Percentiles rank a stretch among this genome's conserved stretches.
These are phyloP conservation scores for Marchantia polymorpha DNA, from an alignment of 225 moss, liverwort and hornwort species.

Conservation along the genomic window DNA sequence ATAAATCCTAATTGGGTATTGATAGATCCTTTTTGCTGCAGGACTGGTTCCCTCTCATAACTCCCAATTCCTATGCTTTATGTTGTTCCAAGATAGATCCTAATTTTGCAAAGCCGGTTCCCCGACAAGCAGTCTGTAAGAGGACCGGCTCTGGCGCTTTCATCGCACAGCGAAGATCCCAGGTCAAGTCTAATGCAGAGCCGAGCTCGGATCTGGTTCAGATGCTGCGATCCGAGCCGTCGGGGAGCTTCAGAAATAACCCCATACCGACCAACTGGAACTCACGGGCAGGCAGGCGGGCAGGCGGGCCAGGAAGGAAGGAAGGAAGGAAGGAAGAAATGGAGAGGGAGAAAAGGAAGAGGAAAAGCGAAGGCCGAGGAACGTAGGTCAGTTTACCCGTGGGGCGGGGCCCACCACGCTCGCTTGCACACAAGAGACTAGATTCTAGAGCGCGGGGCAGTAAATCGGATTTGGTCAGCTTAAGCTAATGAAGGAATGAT, in stretches of 20 bases:
- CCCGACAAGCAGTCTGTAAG: not conserved
- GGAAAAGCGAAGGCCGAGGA: not conserved
- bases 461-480: no score
- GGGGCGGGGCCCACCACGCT: not conserved
- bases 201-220: not conserved
- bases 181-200: not conserved
- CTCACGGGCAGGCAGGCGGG: not conserved
- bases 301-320: not conserved
- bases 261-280: not conserved
- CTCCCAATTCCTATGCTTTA: no score
- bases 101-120: not conserved
- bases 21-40: no score
- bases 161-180: not conserved
- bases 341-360: not conserved
- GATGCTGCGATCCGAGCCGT: not conserved
- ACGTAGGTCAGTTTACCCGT: not conserved
- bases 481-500: no score
- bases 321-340: not conserved
- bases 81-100: no score
- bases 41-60: no score
- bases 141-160: not conserved
- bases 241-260: no score
- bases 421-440: not conserved
- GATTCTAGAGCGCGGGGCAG: no score
- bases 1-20: no score